Evolutionary conservation across 2,329 filamentous ascomycete genomes (phyloP), one percentile per base, ranked within the genome.

Genomic region (Alternaria sp.): DNA sequence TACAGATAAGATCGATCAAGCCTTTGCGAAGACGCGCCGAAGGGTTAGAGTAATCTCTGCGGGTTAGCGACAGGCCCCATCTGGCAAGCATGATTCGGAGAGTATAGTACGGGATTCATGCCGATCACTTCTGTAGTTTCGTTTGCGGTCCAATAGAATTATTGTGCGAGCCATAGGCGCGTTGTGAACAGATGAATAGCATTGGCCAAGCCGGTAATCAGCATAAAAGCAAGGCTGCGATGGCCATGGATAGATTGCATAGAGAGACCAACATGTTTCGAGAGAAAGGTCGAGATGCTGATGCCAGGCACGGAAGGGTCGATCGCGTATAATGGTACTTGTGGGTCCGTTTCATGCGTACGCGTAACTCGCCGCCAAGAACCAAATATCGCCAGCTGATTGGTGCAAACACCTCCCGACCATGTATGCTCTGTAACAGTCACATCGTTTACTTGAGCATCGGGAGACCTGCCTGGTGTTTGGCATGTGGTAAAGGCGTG

Each of bases 261-360:
- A 20, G 22, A 41, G 39, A 47, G 28, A 24, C 39, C 52, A 48
- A 44, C 38, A 36, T 41, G 48, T 64, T 58, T 55, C 57, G 59
- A 22, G 38, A 57, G 28, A 43, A 57, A 51, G 24, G 22, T 38
- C 61, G 36, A 41, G 41, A 48, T 53, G 51, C 55, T 43, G 28
- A 26, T 36, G 42, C 43, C 41, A 44, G 41, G 48, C 24, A 16
- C 39, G 52, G 47, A 30, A 46, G 38, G 51, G 36, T n/a, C 38
- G 28, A 59, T 57, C 32, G 47, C 32, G 44, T 30, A 59, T 63
- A 59, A 64, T 54, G 54, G 54, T 52, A 43, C 43, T 30, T 39
- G 51, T 55, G 61, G 59, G 49, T 38, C 61, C 36, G 63, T 67
- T 67, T 67, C 65, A 60, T 56, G 51, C 62, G 57, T 54, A 54